Percentiles rank a stretch among this genome's conserved stretches.
phyloP scores from a whole-genome alignment of 371 early-diverging fungal genomes.

The Syncephalis plumigaleata region DNA sequence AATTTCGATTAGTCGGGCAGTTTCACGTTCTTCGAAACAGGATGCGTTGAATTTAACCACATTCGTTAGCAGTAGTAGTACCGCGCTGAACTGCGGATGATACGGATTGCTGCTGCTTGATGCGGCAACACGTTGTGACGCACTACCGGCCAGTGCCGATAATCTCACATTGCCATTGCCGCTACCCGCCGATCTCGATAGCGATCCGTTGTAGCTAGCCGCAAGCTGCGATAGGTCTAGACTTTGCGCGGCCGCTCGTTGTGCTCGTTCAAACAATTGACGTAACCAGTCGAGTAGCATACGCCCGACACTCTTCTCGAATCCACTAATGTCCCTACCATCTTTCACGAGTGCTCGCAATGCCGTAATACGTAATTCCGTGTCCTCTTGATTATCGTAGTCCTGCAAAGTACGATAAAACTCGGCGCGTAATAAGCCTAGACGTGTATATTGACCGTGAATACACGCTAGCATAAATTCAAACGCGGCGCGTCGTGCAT shows the following conservation, averaged over 20 bases:
- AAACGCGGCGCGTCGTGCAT: constrained; percentile 35
- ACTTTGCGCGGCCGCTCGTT: constrained; percentile 2
- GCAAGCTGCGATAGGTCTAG: constrained; percentile 2
- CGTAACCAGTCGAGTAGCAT: constrained; percentile 34
- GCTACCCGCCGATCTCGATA: constrained; percentile 3
- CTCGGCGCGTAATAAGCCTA: constrained; percentile 38
- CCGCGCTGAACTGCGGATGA: constrained; percentile 17
- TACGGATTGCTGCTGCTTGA: constrained; percentile 11
- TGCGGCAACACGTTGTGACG: constrained; percentile 13
- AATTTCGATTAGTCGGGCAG: constrained; percentile 28
- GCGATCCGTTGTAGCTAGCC: constrained; percentile 11
- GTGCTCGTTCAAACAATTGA: constrained; percentile 17
- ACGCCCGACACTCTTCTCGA: constrained; percentile 45
- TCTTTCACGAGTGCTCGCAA: constrained; percentile 38
- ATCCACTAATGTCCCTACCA: constrained; percentile 49
- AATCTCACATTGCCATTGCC: constrained; percentile 1
- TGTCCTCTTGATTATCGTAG: constrained; percentile 35
- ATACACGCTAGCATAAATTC: constrained; percentile 44
- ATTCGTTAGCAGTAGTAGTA: constrained; percentile 31
- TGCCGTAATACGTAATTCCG: constrained; percentile 30
- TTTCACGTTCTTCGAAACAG: constrained; percentile 37
- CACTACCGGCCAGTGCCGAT: constrained; percentile 9
- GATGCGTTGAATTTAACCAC: constrained; percentile 52
- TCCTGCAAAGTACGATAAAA: constrained; percentile 34
- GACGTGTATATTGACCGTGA: constrained; percentile 29